A percentile compares a stretch with the other conserved stretches of the same genome.
These are phyloP conservation scores for Zygosaccharomyces pseudobailii DNA, from an alignment of 1,139 yeast species.

Conservation along the genomic window DNA sequence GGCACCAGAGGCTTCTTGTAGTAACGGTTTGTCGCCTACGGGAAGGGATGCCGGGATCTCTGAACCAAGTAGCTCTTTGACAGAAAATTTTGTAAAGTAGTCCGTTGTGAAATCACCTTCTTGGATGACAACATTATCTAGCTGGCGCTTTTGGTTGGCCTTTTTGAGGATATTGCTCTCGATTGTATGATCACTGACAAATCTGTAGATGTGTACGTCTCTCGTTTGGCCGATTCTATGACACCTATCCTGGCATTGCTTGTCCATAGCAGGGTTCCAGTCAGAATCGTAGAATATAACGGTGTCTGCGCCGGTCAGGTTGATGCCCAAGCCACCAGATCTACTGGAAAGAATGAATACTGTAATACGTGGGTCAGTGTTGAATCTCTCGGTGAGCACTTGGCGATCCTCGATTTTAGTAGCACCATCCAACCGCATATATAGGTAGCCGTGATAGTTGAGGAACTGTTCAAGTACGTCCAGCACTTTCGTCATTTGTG, in stretches of 20 bases:
- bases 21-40: conserved; percentile 32
- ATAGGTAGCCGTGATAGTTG: conserved; percentile 90
- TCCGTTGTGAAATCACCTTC: conserved; percentile 98
- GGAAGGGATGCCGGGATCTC: conserved; percentile 40
- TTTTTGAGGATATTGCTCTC: conserved; percentile 91
- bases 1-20: conserved; percentile 33
- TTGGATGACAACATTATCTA: conserved; percentile 94
- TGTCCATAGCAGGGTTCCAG: conserved; percentile 99
- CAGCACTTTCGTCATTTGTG: conserved; percentile 96
- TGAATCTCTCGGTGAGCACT: conserved; percentile 85
- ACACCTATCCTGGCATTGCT: conserved; percentile 98
- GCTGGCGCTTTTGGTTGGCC: conserved; percentile 91
- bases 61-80: conserved; percentile 79
- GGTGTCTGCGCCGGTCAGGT: conserved; percentile 96
- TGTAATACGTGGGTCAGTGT: conserved; percentile 78
- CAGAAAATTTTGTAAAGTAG: conserved; percentile 83
- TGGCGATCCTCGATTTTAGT: conserved; percentile 97
- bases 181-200: conserved; percentile 93
- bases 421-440: conserved; percentile 94
- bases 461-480: conserved; percentile 91
- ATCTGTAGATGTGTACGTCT: conserved; percentile 94
- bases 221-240: conserved; percentile 98
- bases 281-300: conserved; percentile 99
- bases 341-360: conserved; percentile 91
- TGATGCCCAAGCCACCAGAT: conserved; percentile 97